Conservation (phyloP, 192 early-diverging fungal species). For the Rhizophagus prolifer region DNA sequence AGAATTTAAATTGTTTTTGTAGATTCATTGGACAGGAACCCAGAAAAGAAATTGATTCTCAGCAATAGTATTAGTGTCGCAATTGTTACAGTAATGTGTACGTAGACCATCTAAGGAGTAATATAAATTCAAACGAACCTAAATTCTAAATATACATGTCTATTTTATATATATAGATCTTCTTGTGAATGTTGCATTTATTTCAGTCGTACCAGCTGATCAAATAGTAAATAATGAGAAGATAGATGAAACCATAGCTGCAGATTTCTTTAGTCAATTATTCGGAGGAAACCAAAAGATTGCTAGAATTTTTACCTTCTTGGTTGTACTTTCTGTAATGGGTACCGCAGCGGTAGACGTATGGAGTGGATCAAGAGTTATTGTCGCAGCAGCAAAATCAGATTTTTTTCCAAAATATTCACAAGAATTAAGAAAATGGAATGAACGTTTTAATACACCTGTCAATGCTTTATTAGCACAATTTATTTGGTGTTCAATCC, state of each 20-base stretch:
- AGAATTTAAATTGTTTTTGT: not conserved
- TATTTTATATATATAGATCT: not conserved
- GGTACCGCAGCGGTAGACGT: not conserved
- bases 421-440: not conserved
- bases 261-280: not conserved
- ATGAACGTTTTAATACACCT: not conserved
- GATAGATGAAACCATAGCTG: not conserved
- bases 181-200: not conserved
- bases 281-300: not conserved
- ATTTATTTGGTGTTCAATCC: not conserved
- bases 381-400: not conserved
- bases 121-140: no score
- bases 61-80: not conserved
- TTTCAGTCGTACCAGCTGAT: not conserved
- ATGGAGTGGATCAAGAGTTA: not conserved
- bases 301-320: not conserved
- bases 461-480: not conserved
- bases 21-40: not conserved
- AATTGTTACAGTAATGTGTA: not conserved
- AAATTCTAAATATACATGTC: no score
- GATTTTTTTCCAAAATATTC: not conserved
- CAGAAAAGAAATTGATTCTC: not conserved
- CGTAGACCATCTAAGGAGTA: not conserved
- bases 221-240: not conserved
- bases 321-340: not conserved